Base-by-base conservation (phyloP, 148 eudicot genomes). In the Salicornia ramosissima region DNA sequence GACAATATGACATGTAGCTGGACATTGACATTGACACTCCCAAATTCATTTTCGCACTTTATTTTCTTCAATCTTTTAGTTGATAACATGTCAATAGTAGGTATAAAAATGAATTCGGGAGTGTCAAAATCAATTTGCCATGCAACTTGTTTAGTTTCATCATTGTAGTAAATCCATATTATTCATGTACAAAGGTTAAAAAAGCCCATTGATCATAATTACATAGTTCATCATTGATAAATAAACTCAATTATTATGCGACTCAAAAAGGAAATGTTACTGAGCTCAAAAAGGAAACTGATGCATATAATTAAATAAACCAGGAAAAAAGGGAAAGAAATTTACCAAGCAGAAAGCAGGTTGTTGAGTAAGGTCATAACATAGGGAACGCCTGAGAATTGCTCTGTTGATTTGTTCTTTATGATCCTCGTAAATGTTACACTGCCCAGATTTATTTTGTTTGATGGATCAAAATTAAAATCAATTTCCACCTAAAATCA, bases 351-450 rank as follows among this genome's bases (percentile, higher is more conserved):
- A 26, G 92, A 82, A 55, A 90, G 87, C 43, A 90, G 81, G 83
- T 84, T 82, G 86, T 90, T 90, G 82, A 90, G 96, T 68, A 87
- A 68, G 49, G 96, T 86, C 96, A 90, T 90, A 66, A 80, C 86
- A 79, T 90, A 87, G 4, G 96, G 92, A 3, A 87, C 56, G 40
- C 92, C 92, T 9, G 96, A 90, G 52, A 90, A 90, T 46, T 90
- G 86, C 71, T 87, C 92, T 0, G 90, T 87, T 4, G 90, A 83
- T 71, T 70, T 87, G 73, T 85, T 74, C 78, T 66, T 78, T 10
- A 85, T 40, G 36, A 90, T 86, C 83, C 92, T 87, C 84, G 82
- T 87, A 77, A 90, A 90, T 59, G 96, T 87, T 30, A 85, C 81
- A 51, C 96, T 89, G 74, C 46, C 51, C 33, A 55, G 30, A 30